Base-by-base conservation (phyloP, 148 eudicot genomes). In the Cornus controversa region DNA sequence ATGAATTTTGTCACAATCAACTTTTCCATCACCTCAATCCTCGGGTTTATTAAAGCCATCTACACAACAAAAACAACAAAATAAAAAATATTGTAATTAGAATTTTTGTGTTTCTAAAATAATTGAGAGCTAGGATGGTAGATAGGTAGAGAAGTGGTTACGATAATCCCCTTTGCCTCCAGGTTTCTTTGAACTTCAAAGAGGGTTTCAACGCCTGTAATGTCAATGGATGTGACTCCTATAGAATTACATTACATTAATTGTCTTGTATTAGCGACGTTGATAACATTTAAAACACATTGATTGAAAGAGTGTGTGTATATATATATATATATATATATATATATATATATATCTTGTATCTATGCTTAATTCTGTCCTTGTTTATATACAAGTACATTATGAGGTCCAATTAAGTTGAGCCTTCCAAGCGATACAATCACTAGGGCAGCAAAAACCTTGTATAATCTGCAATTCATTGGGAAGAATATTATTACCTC, bases 161-260 rank as follows among this genome's bases (percentile, higher is more conserved):
- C 97, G 92, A 83, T 86, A 69, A 89, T 87, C 8, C 79, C 89
- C 76, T 84, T 90, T 10, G 76, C 72, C 64, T 82, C 87, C 72
- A 93, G 3, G 20, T 65, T 79, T 82, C 87, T 90, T 60, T 72
- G 75, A 40, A 93, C 15, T 66, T 95, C 98, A 8, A 83, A 67
- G n/a, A 95, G 83, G 9, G 91, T 85, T 87, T 93, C 98, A 4
- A 95, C 82, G 28, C 98, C 98, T 0, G 97, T 95, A 64, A 89
- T 87, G 79, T 95, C 98, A 31, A 93, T 90, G 24, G 90, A 79
- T 5, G 97, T 92, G 50, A 95, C 98, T 24, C 96, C 98, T 94
- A 65, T 31, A 78, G 10, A 23, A 53, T 1, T 26, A 36, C 22
- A 31, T 31, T 31, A 31, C 18, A 71, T 82, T n/a, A n/a, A n/a